These are phyloP conservation scores for Echinosophora koreensis DNA, from an alignment of 306 rosid genomes.

Conservation along the genomic window DNA sequence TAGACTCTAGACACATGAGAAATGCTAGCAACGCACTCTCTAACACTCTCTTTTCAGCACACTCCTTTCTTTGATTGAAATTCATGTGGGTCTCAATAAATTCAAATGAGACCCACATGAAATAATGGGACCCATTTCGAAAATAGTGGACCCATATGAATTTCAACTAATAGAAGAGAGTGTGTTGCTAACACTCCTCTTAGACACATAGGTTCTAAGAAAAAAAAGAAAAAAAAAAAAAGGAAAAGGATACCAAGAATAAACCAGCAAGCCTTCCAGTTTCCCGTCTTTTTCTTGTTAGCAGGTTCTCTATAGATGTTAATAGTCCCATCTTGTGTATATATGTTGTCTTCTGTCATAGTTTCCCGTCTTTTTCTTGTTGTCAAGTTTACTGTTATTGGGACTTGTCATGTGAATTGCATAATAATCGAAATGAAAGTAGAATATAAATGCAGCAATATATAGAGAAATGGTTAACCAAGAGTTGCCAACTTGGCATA, in stretches of 20 bases:
- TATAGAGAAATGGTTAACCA: neutral
- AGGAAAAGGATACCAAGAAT: conserved; percentile 69
- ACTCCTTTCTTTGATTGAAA: too few relatives aligned
- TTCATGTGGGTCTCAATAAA: too few relatives aligned
- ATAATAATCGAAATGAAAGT: neutral
- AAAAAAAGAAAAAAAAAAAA: neutral
- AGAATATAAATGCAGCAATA: neutral
- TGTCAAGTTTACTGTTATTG: too few relatives aligned
- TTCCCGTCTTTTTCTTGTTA: conserved; percentile 75
- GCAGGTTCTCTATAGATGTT: conserved; percentile 66
- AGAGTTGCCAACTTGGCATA: neutral
- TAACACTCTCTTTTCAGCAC: too few relatives aligned
- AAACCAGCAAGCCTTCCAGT: conserved; percentile 83
- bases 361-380: neutral
- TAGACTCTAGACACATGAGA: too few relatives aligned
- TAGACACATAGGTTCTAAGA: neutral
- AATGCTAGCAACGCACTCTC: too few relatives aligned
- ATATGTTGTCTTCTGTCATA: conserved; percentile 65
- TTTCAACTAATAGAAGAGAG: too few relatives aligned
- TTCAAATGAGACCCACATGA: too few relatives aligned
- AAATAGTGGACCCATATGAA: too few relatives aligned
- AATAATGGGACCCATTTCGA: too few relatives aligned
- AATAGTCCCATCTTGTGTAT: conserved; percentile 77
- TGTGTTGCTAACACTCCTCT: neutral
- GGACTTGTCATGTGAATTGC: too few relatives aligned